These are phyloP conservation scores for Plasmodium cynomolgi DNA, from an alignment of 169 alveolate genomes.

Conservation along the genomic window DNA sequence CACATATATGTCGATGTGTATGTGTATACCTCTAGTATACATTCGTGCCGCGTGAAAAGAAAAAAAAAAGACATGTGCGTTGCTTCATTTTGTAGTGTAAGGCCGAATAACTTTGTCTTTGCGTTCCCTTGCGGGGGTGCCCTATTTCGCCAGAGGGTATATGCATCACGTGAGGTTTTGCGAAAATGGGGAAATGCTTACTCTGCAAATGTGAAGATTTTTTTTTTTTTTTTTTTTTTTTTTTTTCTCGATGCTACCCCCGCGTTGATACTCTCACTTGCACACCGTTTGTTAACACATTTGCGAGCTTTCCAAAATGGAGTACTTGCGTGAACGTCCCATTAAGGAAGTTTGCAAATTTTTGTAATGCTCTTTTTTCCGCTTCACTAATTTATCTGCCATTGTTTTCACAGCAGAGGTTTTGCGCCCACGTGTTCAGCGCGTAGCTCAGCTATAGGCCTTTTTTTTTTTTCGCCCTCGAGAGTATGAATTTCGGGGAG, in stretches of 20 bases:
- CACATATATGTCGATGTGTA: neutral
- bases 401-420: neutral
- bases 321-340: neutral
- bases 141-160: neutral
- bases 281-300: neutral
- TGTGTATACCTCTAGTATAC: neutral
- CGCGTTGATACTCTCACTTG: neutral
- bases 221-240: conserved; percentile 11
- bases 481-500: neutral
- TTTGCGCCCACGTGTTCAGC: neutral
- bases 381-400: neutral
- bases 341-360: neutral
- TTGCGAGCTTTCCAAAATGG: neutral
- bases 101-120: neutral
- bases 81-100: neutral
- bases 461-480: neutral
- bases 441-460: neutral
- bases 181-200: neutral
- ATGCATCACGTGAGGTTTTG: neutral
- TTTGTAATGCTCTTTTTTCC: neutral
- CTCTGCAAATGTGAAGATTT: neutral
- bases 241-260: neutral
- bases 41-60: neutral
- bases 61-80: neutral
- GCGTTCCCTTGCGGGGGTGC: neutral